Evolutionary conservation across 176 grass and related monocot genomes (phyloP), one percentile per base, ranked within the genome.

Genomic region (Juncus effusus): DNA sequence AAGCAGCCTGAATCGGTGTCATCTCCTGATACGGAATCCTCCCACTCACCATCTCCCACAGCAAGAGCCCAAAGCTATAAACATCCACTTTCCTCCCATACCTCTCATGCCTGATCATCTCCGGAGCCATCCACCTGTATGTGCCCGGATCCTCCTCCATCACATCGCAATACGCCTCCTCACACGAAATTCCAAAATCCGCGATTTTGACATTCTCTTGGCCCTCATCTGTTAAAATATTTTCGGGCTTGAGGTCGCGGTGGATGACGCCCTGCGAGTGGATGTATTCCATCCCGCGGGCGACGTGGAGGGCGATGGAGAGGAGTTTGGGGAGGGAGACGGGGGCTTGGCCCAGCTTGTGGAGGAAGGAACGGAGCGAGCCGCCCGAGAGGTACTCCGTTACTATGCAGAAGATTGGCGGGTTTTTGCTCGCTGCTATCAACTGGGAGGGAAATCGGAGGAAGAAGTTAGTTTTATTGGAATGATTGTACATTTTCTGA

Each of bases 41-140:
- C 13, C 94, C 88, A 1, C 85, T 80, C 71, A 89, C 63, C 94
- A 99, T 93, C 44, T 99, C 88, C 88, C 94, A 99, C 37, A 99
- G 61, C 60, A 99, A 79, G n/a, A 99, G 78, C 3, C 94, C 88
- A 40, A 99, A 99, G 77, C 94, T 93, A 61, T 93, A 99, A 7
- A 99, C 94, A 73, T 99, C 94, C n/a, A 93, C 85, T 71, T 93
- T 99, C 40, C 80, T 78, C 42, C 85, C 71, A 68, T 93, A 99
- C 1, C 63, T 55, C 15, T 86, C 85, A 54, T 70, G 88, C 61
- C 84, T 81, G 58, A 99, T 88, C 82, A 90, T 90, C 74, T 99
- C 94, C 3, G 94, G 94, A 6, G 94, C 94, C 94, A 99, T 99
- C 94, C 94, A 99, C 42, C 94, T 79, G 74, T 93, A 99, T 14